A percentile compares a stretch with the other conserved stretches of the same genome.
These are phyloP conservation scores for Prorocentrum cordatum DNA, from an alignment of 169 alveolate genomes.

Conservation along the genomic window DNA sequence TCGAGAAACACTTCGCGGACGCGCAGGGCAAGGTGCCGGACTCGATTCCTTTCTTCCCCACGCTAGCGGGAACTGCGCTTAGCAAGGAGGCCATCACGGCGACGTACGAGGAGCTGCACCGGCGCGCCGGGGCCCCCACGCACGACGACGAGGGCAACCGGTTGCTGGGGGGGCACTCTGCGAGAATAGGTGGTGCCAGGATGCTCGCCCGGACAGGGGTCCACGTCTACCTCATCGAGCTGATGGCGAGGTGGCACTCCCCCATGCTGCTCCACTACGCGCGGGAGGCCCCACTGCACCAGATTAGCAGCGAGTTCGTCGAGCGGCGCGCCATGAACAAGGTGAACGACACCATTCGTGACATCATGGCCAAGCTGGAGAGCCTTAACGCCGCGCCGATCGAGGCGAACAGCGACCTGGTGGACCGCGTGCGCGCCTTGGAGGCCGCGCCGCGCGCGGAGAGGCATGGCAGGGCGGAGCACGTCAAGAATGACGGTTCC, in stretches of 20 bases:
- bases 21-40: neutral
- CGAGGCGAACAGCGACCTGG: too few species aligned
- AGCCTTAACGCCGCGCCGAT: too few species aligned
- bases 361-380: too few species aligned
- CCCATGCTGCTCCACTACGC: conserved; percentile 25
- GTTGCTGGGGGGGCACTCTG: neutral
- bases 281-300: neutral
- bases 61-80: neutral
- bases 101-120: neutral
- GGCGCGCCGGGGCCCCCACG: neutral
- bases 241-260: conserved; percentile 20
- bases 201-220: neutral
- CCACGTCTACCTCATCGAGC: conserved; percentile 3
- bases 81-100: neutral
- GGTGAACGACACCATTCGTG: too few species aligned
- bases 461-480: too few species aligned
- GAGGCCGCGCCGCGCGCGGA: too few species aligned
- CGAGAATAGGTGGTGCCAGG: neutral
- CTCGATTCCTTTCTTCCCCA: conserved; percentile 1
- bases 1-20: neutral
- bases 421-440: too few species aligned
- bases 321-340: too few species aligned
- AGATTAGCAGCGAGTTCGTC: neutral
- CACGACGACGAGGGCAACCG: neutral
- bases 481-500: too few species aligned